Base-by-base conservation (phyloP, 495 filamentous ascomycete species). In the Hypomontagnella submonticulosa region DNA sequence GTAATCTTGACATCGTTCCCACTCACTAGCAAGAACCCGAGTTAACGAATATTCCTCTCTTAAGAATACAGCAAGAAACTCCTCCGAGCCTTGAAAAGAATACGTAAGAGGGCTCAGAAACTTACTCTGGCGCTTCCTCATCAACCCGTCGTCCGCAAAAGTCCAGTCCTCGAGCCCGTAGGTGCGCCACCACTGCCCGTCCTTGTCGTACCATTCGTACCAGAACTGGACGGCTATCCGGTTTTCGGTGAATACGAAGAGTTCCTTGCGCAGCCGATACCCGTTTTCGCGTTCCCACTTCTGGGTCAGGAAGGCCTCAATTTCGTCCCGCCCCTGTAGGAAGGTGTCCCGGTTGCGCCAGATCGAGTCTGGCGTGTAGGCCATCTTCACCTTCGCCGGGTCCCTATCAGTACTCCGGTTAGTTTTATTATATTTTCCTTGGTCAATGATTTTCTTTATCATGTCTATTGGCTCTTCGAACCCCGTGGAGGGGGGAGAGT, bases 121-220 rank as follows among this genome's bases (percentile, higher is more conserved):
- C 59, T 46, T 37, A 69, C 66, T 97, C 87, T 88, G 87, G 42
- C 92, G 75, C 79, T 97, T 97, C 57, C 86, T 74, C 93, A 96
- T 97, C 64, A 87, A 81, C 0, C 93, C 93, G 34, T 91, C 85
- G 19, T 81, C 81, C 1, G 87, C 89, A 77, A 92, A 97, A 0
- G 92, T 97, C 93, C 92, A 97, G 71, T 97, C 90, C 77, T 97
- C 92, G 19, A 96, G 81, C 0, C 93, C 93, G 73, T 96, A 96
- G 41, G 90, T 93, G 13, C 93, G 83, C 84, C 90, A 96, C 93
- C 92, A 97, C 69, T 90, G 88, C 70, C 92, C 89, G 0, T 82
- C 61, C 4, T 74, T 76, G 69, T 96, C 92, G 53, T 87, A 84
- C 76, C 86, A 96, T 75, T 97, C 92, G 62, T 96, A 96, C 92